Evolutionary conservation across 108 stramenopile species (phyloP).

Genomic region (Seminavis robusta): DNA sequence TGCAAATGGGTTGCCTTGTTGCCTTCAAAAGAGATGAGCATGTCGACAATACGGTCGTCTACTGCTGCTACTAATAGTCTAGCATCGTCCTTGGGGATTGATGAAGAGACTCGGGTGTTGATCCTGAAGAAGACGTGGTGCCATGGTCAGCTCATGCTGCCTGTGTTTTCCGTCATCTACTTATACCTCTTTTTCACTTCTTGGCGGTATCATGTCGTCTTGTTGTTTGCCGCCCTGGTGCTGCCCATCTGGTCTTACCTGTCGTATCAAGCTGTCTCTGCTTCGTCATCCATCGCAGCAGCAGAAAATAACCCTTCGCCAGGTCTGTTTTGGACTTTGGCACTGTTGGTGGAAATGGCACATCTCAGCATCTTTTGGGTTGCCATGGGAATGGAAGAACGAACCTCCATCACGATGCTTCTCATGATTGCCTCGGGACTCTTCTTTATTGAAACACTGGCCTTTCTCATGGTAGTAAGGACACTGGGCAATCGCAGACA

Average conservation of each 20-base stretch:
- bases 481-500: no score
- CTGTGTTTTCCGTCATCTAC: constrained; percentile 13
- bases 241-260: constrained; percentile 24
- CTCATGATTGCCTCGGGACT: constrained; percentile 22
- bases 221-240: constrained; percentile 9
- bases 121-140: constrained; percentile 35
- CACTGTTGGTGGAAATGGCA: constrained; percentile 5
- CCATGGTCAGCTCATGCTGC: constrained; percentile 24
- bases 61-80: no score
- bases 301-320: no score
- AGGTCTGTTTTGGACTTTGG: constrained; percentile 10
- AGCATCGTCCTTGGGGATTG: no score
- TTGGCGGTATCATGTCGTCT: no score
- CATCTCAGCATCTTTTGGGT: constrained; percentile 14
- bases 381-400: constrained; percentile 4
- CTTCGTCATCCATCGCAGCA: no score
- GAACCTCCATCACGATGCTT: constrained; percentile 18
- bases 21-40: no score
- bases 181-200: constrained; percentile 12
- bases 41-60: no score
- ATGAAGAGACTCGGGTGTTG: constrained; percentile 23
- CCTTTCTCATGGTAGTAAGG: constrained; percentile 26
- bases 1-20: no score
- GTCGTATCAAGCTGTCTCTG: constrained; percentile 9
- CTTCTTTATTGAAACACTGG: constrained; percentile 26